These are phyloP conservation scores for Spergularia bocconei DNA, from an alignment of 148 eudicot species.

Conservation along the genomic window DNA sequence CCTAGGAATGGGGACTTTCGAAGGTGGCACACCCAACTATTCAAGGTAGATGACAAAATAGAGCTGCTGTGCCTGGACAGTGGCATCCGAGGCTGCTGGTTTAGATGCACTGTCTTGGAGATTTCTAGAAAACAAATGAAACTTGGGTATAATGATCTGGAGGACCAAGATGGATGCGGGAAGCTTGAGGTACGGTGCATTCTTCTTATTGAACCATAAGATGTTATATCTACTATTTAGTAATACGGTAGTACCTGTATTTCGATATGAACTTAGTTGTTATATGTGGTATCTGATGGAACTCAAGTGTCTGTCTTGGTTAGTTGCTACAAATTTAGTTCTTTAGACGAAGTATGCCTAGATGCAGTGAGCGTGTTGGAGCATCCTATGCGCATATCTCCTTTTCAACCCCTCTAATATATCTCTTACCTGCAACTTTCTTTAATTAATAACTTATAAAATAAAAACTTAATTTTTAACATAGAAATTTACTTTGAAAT, in stretches of 20 bases:
- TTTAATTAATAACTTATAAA: too few relatives aligned
- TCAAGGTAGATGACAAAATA: constrained; percentile 59
- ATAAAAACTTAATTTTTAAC: too few relatives aligned
- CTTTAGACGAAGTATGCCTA: too few relatives aligned
- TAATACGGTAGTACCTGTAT: not conserved
- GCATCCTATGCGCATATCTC: too few relatives aligned
- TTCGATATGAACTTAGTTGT: not conserved
- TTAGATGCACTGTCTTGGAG: constrained; percentile 72
- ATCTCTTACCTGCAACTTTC: too few relatives aligned
- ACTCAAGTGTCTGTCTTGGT: not conserved
- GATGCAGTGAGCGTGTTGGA: too few relatives aligned
- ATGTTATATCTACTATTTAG: not conserved
- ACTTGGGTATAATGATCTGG: constrained; percentile 72
- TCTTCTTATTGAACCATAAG: not conserved
- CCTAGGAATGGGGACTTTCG: constrained; percentile 40
- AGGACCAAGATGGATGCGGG: constrained; percentile 71
- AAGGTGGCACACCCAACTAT: constrained; percentile 28
- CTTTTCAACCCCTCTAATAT: too few relatives aligned
- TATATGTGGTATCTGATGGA: not conserved
- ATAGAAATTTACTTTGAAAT: too few relatives aligned
- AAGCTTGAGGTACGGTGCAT: constrained; percentile 66
- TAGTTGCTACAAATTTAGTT: too few relatives aligned
- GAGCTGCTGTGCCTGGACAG: constrained; percentile 92
- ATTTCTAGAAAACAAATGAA: constrained; percentile 60
- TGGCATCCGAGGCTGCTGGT: constrained; percentile 98